Percentiles rank a stretch among this genome's conserved stretches.
Conservation (phyloP, 257 asterid species). For the Ilex aquifolium region DNA sequence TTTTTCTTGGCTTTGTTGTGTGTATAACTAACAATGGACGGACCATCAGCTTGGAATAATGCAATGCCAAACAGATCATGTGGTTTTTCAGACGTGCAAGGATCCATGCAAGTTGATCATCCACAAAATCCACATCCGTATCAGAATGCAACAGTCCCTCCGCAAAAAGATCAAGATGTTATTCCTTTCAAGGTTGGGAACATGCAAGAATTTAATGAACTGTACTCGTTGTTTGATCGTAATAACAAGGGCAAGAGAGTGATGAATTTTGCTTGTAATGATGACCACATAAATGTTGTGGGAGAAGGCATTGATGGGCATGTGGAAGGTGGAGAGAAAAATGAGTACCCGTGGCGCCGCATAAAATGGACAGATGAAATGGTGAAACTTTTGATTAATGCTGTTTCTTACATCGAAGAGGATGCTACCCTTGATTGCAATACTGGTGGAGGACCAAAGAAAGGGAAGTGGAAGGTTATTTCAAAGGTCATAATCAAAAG, state of each 20-base stretch:
- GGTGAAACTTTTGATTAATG: constrained; percentile 47
- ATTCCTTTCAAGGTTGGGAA: constrained; percentile 10
- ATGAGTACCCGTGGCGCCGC: constrained; percentile 26
- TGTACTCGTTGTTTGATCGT: constrained; percentile 5
- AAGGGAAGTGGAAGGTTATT: constrained; percentile 50
- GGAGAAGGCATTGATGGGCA: constrained; percentile 3
- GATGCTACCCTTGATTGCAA: constrained; percentile 5
- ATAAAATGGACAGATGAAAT: constrained; percentile 49
- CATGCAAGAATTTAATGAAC: constrained; percentile 15
- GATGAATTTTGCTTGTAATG: constrained; percentile 5
- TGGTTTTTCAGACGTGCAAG: background rate
- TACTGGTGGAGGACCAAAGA: constrained; percentile 15
- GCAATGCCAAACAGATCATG: constrained; percentile 8
- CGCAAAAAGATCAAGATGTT: constrained; percentile 8
- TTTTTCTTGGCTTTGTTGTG: too few species aligned
- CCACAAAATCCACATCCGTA: constrained; percentile 13
- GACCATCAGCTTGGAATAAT: constrained; percentile 6
- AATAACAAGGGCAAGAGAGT: constrained; percentile 3
- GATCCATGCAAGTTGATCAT: constrained; percentile 17
- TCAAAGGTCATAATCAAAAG: constrained; percentile 40
- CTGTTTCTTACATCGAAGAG: constrained; percentile 31
- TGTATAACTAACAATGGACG: too few species aligned
- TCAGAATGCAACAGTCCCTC: constrained; percentile 10
- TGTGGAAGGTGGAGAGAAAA: constrained; percentile 14
- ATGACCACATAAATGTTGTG: constrained; percentile 1